Evolutionary conservation across 768 basidiomycete species (phyloP).

Genomic region (Polyporus arcularius): DNA sequence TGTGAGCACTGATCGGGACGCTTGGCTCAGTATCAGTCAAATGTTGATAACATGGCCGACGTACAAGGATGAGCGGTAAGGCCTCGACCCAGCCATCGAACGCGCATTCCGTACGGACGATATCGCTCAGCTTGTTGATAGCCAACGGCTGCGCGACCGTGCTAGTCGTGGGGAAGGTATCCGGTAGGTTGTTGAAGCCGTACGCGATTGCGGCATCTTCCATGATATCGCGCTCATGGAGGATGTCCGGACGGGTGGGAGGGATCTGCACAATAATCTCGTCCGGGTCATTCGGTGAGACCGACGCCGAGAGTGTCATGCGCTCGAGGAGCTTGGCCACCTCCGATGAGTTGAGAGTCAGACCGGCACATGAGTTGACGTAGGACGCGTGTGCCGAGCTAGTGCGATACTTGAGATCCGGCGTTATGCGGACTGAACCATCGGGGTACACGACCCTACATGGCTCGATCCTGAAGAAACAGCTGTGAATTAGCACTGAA

Average conservation of each 20-base stretch:
- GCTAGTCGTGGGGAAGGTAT: constrained; percentile 89
- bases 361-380: constrained; percentile 94
- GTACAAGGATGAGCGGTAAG: constrained; percentile 87
- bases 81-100: constrained; percentile 96
- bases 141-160: constrained; percentile 93
- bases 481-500: neutral
- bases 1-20: constrained; percentile 77
- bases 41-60: constrained; percentile 27
- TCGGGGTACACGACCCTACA: constrained; percentile 82
- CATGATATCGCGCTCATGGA: constrained; percentile 98
- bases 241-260: constrained; percentile 95
- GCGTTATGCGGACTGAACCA: constrained; percentile 73
- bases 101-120: constrained; percentile 89
- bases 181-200: constrained; percentile 95
- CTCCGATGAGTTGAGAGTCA: constrained; percentile 64
- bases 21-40: neutral
- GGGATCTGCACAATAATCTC: constrained; percentile 79
- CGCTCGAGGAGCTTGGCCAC: constrained; percentile 73
- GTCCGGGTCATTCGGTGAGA: constrained; percentile 59
- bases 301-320: constrained; percentile 73
- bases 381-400: constrained; percentile 83
- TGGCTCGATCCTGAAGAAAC: constrained; percentile 77
- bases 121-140: constrained; percentile 87
- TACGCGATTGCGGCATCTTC: constrained; percentile 98
- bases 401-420: constrained; percentile 73